phyloP scores from a whole-genome alignment of 2,329 filamentous ascomycete genomes.

The Helotiales sp. region DNA sequence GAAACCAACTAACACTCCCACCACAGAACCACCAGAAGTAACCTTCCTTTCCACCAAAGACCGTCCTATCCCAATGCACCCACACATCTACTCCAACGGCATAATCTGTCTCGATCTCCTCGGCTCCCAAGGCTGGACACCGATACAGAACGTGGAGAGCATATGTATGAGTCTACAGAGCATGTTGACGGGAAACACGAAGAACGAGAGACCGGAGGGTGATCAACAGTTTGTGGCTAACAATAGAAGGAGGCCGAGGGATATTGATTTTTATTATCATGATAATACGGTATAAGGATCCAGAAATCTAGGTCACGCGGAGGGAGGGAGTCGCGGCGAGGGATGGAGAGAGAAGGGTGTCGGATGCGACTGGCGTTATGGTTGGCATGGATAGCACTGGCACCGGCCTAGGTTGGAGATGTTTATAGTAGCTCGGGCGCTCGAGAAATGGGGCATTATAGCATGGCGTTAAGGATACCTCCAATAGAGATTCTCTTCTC shows the following conservation, averaged over 20 bases:
- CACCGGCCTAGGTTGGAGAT: neutral
- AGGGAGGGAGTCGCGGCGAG: neutral
- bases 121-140: slow-evolving; percentile 86
- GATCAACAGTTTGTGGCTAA: slow-evolving; percentile 85
- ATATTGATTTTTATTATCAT: slow-evolving; percentile 94
- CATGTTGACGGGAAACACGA: slow-evolving; percentile 94
- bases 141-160: slow-evolving; percentile 95
- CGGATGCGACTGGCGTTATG: neutral
- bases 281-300: slow-evolving; percentile 66
- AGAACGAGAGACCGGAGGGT: slow-evolving; percentile 85
- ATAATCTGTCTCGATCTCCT: slow-evolving; percentile 97
- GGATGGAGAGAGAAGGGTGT: neutral
- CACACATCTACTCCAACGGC: slow-evolving; percentile 95
- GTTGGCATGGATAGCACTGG: neutral
- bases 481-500: neutral
- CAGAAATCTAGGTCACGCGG: too few relatives aligned
- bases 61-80: slow-evolving; percentile 84
- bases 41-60: slow-evolving; percentile 71
- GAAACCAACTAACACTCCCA: neutral
- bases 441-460: slow-evolving; percentile 14
- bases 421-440: neutral
- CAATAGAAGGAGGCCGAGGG: slow-evolving; percentile 76
- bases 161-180: slow-evolving; percentile 97
- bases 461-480: slow-evolving; percentile 12
- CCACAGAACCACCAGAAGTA: slow-evolving; percentile 87